Evolutionary conservation across 1,284 basidiomycete genomes (phyloP), one percentile per base, ranked within the genome.

Genomic region (Heterobasidion irregulare): DNA sequence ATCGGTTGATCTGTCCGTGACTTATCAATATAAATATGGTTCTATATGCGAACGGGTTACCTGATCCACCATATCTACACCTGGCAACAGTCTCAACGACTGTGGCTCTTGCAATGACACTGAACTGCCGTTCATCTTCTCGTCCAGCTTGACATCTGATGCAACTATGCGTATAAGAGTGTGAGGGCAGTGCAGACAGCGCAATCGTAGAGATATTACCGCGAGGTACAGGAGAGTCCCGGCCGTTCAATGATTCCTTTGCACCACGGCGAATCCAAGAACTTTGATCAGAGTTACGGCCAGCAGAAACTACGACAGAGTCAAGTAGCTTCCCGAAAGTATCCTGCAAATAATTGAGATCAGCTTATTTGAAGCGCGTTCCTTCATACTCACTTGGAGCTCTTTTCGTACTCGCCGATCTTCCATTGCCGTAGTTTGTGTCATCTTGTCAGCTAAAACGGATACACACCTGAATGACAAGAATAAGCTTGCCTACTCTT

Each of bases 391-490:
- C 61, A 84, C 87, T 75, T 96, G 94, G 15, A 98, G 73, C 58
- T 99, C 96, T 63, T 93, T 89, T n/a, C 90, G 82, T 54, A 94
- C 74, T 18, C 91, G 80, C 16, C 85, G 80, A 68, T 99, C 96
- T 58, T 98, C 96, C 66, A 96, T 78, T 0, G 92, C 90, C 3
- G 88, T 85, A 0, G 93, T 95, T 63, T 92, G 89, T 2, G 89
- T 83, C 13, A 98, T 78, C 66, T 93, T 96, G 59, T 92, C 85
- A 0, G 88, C 86, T 15, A 98, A 69, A 1, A 86, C 78, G 2
- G 84, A 86, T 38, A 97, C 73, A 68, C 92, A 93, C 61, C 92
- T 94, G 57, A 2, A 35, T 50, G 53, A 47, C 9, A 13, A 26
- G 41, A 15, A 15, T 2, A 51, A 67, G 69, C 54, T 45, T 38